phyloP scores from a whole-genome alignment of 108 stramenopile genomes.

The Cyclotella choctawhatcheeana region DNA sequence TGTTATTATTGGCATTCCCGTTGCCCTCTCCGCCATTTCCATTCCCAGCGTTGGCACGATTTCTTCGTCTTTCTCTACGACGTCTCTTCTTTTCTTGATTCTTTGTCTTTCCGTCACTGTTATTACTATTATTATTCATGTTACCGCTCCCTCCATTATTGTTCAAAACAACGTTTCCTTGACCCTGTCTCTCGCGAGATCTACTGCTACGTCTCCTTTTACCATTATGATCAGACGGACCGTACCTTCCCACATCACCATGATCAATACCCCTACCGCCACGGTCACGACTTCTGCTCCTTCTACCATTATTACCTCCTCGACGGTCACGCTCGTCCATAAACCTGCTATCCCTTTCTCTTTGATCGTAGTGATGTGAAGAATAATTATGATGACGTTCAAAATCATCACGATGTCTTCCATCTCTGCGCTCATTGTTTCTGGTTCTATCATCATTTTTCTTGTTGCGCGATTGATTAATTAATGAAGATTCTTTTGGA shows the following conservation, averaged over 20 bases:
- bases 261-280: neutral
- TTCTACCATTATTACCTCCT: neutral
- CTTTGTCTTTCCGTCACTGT: neutral
- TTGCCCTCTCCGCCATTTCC: slow-evolving; percentile 7
- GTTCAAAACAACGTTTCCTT: neutral
- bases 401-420: slow-evolving; percentile 9
- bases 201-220: neutral
- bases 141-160: neutral
- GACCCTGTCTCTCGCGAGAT: slow-evolving; percentile 1
- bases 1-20: slow-evolving; percentile 5
- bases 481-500: no score
- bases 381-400: slow-evolving; percentile 7
- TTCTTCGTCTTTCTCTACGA: slow-evolving; percentile 23
- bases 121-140: neutral
- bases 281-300: slow-evolving; percentile 1
- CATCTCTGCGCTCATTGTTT: slow-evolving; percentile 1
- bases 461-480: neutral
- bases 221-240: neutral
- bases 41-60: slow-evolving; percentile 6
- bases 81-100: slow-evolving; percentile 26
- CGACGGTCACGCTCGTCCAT: neutral
- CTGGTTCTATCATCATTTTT: neutral
- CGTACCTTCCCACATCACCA: slow-evolving; percentile 5
- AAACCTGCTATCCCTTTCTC: slow-evolving; percentile 4
- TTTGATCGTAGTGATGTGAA: neutral